Percentiles rank a stretch among this genome's conserved stretches.
phyloP scores from a whole-genome alignment of 192 early-diverging fungal genomes.

The Thamnidium elegans region DNA sequence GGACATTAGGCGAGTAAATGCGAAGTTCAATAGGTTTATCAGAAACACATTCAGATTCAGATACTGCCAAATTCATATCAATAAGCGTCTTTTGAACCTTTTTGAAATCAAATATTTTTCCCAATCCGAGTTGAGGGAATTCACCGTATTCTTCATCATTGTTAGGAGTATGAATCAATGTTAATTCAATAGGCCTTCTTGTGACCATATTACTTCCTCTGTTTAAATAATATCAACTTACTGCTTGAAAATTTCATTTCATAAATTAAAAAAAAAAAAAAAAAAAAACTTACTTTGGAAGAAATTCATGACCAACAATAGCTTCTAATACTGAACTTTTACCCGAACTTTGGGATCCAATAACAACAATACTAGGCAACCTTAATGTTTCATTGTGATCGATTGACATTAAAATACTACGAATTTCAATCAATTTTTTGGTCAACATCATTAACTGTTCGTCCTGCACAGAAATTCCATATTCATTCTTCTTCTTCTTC shows the following conservation, averaged over 20 bases:
- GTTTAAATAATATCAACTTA: background rate
- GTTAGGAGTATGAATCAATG: conserved; percentile 77
- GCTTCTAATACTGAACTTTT: conserved; percentile 83
- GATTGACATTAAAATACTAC: conserved; percentile 89
- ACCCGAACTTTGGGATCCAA: conserved; percentile 83
- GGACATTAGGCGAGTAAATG: conserved; percentile 82
- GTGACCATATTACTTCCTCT: conserved; percentile 83
- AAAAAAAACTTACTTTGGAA: conserved; percentile 72
- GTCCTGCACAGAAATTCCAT: conserved; percentile 55
- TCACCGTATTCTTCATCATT: conserved; percentile 78
- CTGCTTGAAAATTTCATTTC: background rate
- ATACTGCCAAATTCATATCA: conserved; percentile 93
- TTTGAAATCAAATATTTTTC: conserved; percentile 85
- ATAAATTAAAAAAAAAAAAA: background rate
- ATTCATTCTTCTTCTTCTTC: background rate
- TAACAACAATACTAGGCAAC: conserved; percentile 86
- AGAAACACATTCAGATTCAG: conserved; percentile 88
- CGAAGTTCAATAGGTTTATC: conserved; percentile 80
- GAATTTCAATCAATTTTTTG: conserved; percentile 91
- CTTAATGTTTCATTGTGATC: conserved; percentile 72
- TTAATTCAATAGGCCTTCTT: conserved; percentile 79
- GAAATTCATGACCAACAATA: conserved; percentile 81
- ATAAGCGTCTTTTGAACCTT: conserved; percentile 90
- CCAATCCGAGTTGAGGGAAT: conserved; percentile 81
- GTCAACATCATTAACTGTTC: conserved; percentile 85